Conservation (phyloP, 2,329 filamentous ascomycete genomes). For the Claviceps arundinis region DNA sequence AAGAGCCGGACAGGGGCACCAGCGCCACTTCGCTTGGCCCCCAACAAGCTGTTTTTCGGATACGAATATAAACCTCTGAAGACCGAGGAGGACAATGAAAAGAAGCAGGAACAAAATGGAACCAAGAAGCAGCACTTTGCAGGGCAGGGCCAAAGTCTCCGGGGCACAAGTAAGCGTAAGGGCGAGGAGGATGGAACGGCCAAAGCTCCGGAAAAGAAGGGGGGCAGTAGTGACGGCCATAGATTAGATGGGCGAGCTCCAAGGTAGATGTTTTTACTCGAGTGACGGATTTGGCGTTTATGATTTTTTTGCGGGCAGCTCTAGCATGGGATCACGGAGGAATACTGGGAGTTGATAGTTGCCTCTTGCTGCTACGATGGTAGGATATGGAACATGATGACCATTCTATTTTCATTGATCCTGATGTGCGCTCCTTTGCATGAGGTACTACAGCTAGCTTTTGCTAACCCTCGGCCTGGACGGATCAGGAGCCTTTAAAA, state of each 20-base stretch:
- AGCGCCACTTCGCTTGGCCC: slow-evolving; percentile 69
- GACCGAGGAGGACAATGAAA: slow-evolving; percentile 57
- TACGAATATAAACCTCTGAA: slow-evolving; percentile 86
- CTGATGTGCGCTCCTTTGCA: neutral
- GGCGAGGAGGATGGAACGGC: slow-evolving; percentile 34
- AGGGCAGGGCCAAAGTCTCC: slow-evolving; percentile 72
- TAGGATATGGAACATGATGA: neutral
- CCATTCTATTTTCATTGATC: neutral
- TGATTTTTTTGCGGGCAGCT: neutral
- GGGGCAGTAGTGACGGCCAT: slow-evolving; percentile 24
- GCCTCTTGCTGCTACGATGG: too few relatives aligned
- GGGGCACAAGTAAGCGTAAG: slow-evolving; percentile 60
- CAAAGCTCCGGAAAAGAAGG: slow-evolving; percentile 34
- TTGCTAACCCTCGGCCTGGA: too few relatives aligned
- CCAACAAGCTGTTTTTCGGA: slow-evolving; percentile 91
- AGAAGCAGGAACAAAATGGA: slow-evolving; percentile 49
- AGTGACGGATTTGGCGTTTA: slow-evolving; percentile 12
- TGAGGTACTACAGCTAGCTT: too few relatives aligned
- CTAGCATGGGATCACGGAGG: neutral
- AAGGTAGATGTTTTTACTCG: slow-evolving; percentile 3
- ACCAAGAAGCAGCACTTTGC: slow-evolving; percentile 61
- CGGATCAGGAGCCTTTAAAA: too few relatives aligned
- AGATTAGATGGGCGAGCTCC: slow-evolving; percentile 30
- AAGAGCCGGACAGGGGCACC: slow-evolving; percentile 56
- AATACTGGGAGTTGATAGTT: neutral